phyloP scores from a whole-genome alignment of 2,329 filamentous ascomycete genomes.

The Chaetothyriales sp. region DNA sequence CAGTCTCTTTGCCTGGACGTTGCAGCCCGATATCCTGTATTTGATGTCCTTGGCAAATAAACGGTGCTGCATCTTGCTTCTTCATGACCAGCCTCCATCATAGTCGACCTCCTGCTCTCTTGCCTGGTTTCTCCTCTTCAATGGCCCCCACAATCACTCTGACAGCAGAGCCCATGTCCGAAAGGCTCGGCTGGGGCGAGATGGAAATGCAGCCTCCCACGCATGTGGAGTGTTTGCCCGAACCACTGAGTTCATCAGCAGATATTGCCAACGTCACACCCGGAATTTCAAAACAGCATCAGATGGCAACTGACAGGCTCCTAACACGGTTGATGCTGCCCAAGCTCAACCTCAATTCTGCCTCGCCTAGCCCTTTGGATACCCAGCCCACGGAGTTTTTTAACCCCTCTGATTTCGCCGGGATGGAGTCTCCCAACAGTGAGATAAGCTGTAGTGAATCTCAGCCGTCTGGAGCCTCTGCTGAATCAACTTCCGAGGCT shows the following conservation, averaged over 20 bases:
- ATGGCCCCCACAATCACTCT: slow-evolving; percentile 18
- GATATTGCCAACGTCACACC: slow-evolving; percentile 7
- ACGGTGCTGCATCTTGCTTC: background rate
- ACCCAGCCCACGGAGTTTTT: slow-evolving; percentile 16
- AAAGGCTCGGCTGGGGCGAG: slow-evolving; percentile 17
- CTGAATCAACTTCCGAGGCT: slow-evolving; percentile 21
- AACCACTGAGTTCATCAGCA: slow-evolving; percentile 1
- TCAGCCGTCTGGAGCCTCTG: slow-evolving; percentile 10
- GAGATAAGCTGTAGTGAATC: slow-evolving; percentile 15
- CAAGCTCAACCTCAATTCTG: slow-evolving; percentile 11
- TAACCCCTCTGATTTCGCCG: slow-evolving; percentile 11
- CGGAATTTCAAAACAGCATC: slow-evolving; percentile 14
- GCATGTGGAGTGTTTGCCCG: slow-evolving; percentile 8
- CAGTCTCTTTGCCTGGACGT: background rate
- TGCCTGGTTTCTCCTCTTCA: background rate
- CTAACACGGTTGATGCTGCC: slow-evolving; percentile 16
- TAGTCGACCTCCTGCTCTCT: background rate
- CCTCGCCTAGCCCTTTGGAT: slow-evolving; percentile 4
- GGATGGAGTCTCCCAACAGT: slow-evolving; percentile 11
- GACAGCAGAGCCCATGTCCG: slow-evolving; percentile 14
- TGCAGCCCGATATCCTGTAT: background rate
- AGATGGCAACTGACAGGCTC: slow-evolving; percentile 13
- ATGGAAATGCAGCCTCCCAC: slow-evolving; percentile 12
- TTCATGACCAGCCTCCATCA: background rate
- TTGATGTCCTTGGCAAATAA: background rate